Percentiles rank a stretch among this genome's conserved stretches.
Conservation (phyloP, 305 asterid species). For the Fraxinus paxiana region DNA sequence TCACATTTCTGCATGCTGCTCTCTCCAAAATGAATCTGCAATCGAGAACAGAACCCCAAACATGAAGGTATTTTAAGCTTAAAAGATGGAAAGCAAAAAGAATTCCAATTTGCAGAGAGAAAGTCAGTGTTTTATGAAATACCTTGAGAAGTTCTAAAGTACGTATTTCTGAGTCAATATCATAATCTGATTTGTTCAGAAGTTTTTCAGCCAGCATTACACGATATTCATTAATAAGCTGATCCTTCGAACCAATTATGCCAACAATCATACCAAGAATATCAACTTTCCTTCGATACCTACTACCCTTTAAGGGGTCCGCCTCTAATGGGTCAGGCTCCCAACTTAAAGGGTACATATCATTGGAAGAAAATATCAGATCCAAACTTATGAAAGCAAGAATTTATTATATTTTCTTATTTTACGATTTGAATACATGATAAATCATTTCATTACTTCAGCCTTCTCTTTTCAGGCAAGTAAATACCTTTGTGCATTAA, state of each 20-base stretch:
- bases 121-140: constrained; percentile 17
- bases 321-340: constrained; percentile 99
- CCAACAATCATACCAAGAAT: constrained; percentile 93
- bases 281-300: constrained; percentile 76
- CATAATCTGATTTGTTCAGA: constrained; percentile 87
- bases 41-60: constrained; percentile 22
- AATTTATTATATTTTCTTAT: constrained; percentile 5
- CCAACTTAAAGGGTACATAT: constrained; percentile 55
- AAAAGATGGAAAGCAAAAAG: background rate
- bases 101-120: constrained; percentile 26
- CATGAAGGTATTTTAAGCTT: constrained; percentile 19
- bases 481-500: constrained; percentile 71
- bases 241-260: constrained; percentile 96
- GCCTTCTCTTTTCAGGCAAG: background rate
- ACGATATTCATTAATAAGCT: constrained; percentile 92
- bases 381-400: constrained; percentile 21
- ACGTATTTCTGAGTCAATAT: constrained; percentile 88
- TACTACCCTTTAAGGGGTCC: constrained; percentile 78
- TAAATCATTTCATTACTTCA: background rate
- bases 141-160: constrained; percentile 96
- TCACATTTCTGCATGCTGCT: constrained; percentile 96
- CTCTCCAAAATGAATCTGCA: constrained; percentile 97
- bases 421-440: constrained; percentile 4
- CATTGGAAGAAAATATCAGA: constrained; percentile 34
- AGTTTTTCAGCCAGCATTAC: constrained; percentile 98